A percentile compares a stretch with the other conserved stretches of the same genome.
These are phyloP conservation scores for Candida yuanshanica DNA, from an alignment of 805 yeast species.

Conservation along the genomic window DNA sequence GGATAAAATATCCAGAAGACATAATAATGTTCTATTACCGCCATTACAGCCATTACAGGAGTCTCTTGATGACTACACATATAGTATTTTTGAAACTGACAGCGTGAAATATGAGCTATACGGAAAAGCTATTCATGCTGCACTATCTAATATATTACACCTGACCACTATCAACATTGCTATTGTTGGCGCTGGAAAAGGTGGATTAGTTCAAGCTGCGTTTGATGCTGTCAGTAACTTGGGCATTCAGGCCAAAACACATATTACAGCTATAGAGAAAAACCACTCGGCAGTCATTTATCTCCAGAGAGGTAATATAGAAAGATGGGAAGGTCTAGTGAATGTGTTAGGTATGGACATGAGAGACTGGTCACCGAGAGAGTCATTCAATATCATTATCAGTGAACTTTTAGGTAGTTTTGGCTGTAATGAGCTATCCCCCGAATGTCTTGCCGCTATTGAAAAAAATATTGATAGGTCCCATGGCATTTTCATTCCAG, in stretches of 20 bases:
- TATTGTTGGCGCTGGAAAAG: slow-evolving; percentile 85
- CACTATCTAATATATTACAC: slow-evolving; percentile 20
- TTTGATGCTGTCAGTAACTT: slow-evolving; percentile 35
- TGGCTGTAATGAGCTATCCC: slow-evolving; percentile 87
- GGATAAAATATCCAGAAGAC: slow-evolving; percentile 27
- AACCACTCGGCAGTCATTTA: slow-evolving; percentile 54
- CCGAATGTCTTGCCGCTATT: slow-evolving; percentile 61
- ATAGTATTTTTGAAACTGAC: slow-evolving; percentile 70
- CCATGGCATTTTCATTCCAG: slow-evolving; percentile 57
- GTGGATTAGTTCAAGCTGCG: slow-evolving; percentile 63
- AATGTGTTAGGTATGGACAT: slow-evolving; percentile 53
- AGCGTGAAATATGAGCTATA: slow-evolving; percentile 62
- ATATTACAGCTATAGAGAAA: slow-evolving; percentile 65
- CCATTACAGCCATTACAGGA: slow-evolving; percentile 73
- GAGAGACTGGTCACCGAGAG: slow-evolving; percentile 40
- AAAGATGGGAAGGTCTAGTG: slow-evolving; percentile 49
- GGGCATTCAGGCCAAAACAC: slow-evolving; percentile 17
- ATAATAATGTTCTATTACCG: slow-evolving; percentile 26
- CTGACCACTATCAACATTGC: slow-evolving; percentile 35
- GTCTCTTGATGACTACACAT: slow-evolving; percentile 52
- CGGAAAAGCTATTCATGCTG: slow-evolving; percentile 18
- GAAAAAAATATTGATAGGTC: slow-evolving; percentile 33
- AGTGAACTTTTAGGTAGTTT: slow-evolving; percentile 87
- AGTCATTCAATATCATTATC: slow-evolving; percentile 52
- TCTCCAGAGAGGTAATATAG: slow-evolving; percentile 42